A percentile compares a stretch with the other conserved stretches of the same genome.
These are phyloP conservation scores for Dacryopinax primogenitus DNA, from an alignment of 768 basidiomycete species.

Conservation along the genomic window DNA sequence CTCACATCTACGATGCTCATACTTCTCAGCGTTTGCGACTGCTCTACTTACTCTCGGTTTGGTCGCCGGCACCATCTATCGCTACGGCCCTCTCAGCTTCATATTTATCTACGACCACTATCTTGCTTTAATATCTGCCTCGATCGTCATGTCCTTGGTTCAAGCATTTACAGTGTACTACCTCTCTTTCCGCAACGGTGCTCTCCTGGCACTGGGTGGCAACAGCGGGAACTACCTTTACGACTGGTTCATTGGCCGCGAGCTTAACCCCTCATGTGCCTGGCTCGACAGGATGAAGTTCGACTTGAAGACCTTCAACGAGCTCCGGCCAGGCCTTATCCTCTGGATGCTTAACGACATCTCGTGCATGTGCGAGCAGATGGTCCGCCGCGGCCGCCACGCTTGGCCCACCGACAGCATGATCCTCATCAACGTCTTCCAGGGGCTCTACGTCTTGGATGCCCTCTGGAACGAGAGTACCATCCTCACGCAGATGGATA, in stretches of 20 bases:
- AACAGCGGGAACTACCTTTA: conserved; percentile 80
- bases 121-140: conserved; percentile 75
- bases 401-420: conserved; percentile 63
- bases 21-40: conserved; percentile 62
- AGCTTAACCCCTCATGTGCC: conserved; percentile 61
- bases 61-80: conserved; percentile 51
- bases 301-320: conserved; percentile 68
- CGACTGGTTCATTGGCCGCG: conserved; percentile 91
- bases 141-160: conserved; percentile 59
- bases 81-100: conserved; percentile 64
- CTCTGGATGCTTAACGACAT: conserved; percentile 86
- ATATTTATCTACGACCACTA: conserved; percentile 88
- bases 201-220: conserved; percentile 80
- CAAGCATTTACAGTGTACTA: conserved; percentile 64
- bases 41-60: conserved; percentile 70
- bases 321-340: conserved; percentile 80
- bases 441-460: conserved; percentile 76
- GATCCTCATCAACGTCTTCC: conserved; percentile 78
- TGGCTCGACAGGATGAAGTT: conserved; percentile 42
- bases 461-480: conserved; percentile 85
- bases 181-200: conserved; percentile 52
- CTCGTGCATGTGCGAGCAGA: conserved; percentile 83
- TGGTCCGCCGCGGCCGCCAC: conserved; percentile 49
- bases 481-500: conserved; percentile 92
- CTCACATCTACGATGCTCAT: neutral